Evolutionary conservation across 192 early-diverging fungal genomes (phyloP), one percentile per base, ranked within the genome.

Genomic region (Coemansia sp.): DNA sequence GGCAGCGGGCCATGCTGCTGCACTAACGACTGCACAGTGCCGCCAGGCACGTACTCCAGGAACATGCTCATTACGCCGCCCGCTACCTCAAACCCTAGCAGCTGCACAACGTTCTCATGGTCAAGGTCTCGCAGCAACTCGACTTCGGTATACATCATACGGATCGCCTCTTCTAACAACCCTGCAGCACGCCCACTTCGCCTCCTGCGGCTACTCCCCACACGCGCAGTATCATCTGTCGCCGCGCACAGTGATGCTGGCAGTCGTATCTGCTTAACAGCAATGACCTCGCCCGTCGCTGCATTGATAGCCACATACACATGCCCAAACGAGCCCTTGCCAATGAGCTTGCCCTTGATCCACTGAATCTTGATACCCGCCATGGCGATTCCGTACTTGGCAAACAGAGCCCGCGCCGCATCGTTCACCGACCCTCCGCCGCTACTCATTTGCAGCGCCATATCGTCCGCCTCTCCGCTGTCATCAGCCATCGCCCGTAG

Each of bases 21-120:
- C 60, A 98, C 79, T 68, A 91, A 85, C 21, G 86, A 89, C 21
- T 93, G 84, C 57, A 99, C 89, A 14, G 91, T 92, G 16, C 97
- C 97, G 63, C 97, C 97, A 13, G 93, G 88, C 46, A 99, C 95
- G 73, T 99, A 99, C 83, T 99, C 96, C 50, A 99, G 82, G 76
- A 98, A 98, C 68, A 99, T 94, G 83, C 96, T 95, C 65, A 97
- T 87, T 4, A 85, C 82, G 10, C 83, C 83, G 9, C 87, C 85
- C 17, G 87, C 87, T 29, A 90, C 72, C 57, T 95, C 89, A 59
- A 87, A 88, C 17, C 93, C 94, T 35, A 96, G 86, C 77, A 97
- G 96, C 78, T 94, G 90, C 40, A 98, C 97, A 84, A 98, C 93
- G 74, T 98, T 92, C 57, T 93, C 92, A 57, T 97, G 90, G 62